Conservation (phyloP, 345 rosid genomes). For the Eucalyptus lansdowneana region DNA sequence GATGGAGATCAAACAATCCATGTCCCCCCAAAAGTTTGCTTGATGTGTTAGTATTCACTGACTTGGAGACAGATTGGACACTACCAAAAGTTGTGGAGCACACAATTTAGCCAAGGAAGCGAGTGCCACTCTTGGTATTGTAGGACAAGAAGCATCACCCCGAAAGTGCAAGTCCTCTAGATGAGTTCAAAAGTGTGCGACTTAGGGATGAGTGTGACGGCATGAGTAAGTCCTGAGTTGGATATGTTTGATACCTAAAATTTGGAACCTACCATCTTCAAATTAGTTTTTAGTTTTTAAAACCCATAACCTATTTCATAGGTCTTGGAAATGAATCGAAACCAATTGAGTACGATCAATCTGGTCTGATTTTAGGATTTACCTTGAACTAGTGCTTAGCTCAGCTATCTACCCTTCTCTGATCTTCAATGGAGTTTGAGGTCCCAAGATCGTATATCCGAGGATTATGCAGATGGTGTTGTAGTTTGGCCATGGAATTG, state of each 20-base stretch:
- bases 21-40: not conserved
- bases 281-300: too few relatives aligned
- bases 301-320: rapidly evolving
- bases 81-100: not conserved
- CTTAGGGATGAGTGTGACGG: not conserved
- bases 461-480: not conserved
- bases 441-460: not conserved
- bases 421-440: not conserved
- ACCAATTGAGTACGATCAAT: too few relatives aligned
- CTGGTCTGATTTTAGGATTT: too few relatives aligned
- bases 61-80: not conserved
- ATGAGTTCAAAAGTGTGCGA: not conserved
- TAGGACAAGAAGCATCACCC: not conserved
- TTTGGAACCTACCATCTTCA: not conserved
- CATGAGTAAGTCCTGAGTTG: not conserved
- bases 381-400: not conserved
- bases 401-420: not conserved
- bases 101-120: not conserved
- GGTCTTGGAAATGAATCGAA: rapidly evolving
- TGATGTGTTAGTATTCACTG: not conserved
- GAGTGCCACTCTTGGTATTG: not conserved
- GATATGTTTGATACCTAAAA: too few relatives aligned
- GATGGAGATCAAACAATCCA: not conserved
- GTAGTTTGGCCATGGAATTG: too few relatives aligned
- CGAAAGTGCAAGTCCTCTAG: rapidly evolving